Evolutionary conservation across 768 basidiomycete genomes (phyloP), one percentile per base, ranked within the genome.

Genomic region (Boletus rubropictus): DNA sequence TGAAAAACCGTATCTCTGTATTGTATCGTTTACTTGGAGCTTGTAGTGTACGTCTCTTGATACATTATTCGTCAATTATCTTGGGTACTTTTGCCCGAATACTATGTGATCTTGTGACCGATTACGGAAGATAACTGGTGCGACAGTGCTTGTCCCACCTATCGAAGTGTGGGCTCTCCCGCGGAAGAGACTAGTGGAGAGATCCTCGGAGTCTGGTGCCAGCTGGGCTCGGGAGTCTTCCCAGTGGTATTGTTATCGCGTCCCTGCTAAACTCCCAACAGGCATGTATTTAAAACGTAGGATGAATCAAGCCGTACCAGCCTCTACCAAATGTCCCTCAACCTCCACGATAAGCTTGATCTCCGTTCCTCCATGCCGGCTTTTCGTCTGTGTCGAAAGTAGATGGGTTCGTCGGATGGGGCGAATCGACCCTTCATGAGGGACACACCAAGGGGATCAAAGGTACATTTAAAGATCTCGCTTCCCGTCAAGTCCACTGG

Each of bases 371-470:
- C 83, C 84, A 0, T 72, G 82, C 29, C 86, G 84, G 85, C 69
- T 88, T 4, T 85, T 87, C 55, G 80, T 86, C 22, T 75, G 82
- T 7, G 74, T 86, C n/a, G 78, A 80, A 53, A 84, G 69, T 72
- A 5, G 74, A 79, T 35, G 82, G 80, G 1, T 61, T 80, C 21
- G 73, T 86, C 24, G 84, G 85, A 27, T 87, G 86, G 83, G 85
- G 85, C 10, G 85, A 86, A 62, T 80, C n/a, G n/a, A n/a, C n/a
- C n/a, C n/a, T n/a, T n/a, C n/a, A n/a, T n/a, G n/a, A n/a, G n/a
- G n/a, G n/a, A n/a, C 84, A 86, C 59, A 82, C 82, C 6, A 83
- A 88, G 63, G 82, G 85, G 10, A 72, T 88, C 17, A 81, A 86
- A 62, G 84, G 84, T 22, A 80, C 82, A 14, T 73, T 78, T 53